Percentiles rank a stretch among this genome's conserved stretches.
Conservation (phyloP, 2,329 filamentous ascomycete species). For the Thelonectria discophora region DNA sequence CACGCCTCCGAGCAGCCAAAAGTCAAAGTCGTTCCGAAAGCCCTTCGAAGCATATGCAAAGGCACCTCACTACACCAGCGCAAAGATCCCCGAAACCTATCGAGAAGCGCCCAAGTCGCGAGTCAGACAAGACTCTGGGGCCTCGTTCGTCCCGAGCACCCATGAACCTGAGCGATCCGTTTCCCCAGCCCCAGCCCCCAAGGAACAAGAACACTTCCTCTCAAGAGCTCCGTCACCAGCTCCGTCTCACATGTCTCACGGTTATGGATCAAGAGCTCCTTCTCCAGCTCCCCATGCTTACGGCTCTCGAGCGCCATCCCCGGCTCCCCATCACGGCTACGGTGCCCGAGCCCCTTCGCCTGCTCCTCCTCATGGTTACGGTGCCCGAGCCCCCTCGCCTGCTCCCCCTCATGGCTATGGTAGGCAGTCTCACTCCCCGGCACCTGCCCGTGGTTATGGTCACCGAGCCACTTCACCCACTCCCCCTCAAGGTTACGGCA, state of each 20-base stretch:
- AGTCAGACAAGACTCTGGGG: constrained; percentile 53
- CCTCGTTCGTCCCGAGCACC: constrained; percentile 45
- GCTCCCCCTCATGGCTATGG: constrained; percentile 45
- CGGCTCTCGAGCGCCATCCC: constrained; percentile 42
- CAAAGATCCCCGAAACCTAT: constrained; percentile 68
- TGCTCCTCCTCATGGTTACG: constrained; percentile 37
- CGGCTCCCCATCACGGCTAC: constrained; percentile 41
- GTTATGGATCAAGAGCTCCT: constrained; percentile 46
- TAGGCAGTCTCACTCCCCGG: constrained; percentile 43
- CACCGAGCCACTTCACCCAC: constrained; percentile 46
- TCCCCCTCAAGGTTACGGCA: constrained; percentile 42
- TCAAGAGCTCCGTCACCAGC: constrained; percentile 37
- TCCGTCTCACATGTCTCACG: constrained; percentile 35
- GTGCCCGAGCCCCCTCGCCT: constrained; percentile 50
- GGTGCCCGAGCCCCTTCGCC: constrained; percentile 44
- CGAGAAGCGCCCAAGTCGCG: constrained; percentile 52
- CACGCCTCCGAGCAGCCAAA: constrained; percentile 62
- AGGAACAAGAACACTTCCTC: too few relatives aligned
- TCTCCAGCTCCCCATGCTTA: constrained; percentile 36
- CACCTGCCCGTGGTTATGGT: constrained; percentile 43
- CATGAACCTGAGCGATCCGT: constrained; percentile 22
- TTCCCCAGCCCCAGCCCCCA: background rate
- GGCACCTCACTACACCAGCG: constrained; percentile 71
- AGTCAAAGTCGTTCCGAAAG: constrained; percentile 71
- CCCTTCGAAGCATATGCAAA: constrained; percentile 74